A percentile compares a stretch with the other conserved stretches of the same genome.
These are phyloP conservation scores for Pleurotus giganteus DNA, from an alignment of 768 basidiomycete species.

Conservation along the genomic window DNA sequence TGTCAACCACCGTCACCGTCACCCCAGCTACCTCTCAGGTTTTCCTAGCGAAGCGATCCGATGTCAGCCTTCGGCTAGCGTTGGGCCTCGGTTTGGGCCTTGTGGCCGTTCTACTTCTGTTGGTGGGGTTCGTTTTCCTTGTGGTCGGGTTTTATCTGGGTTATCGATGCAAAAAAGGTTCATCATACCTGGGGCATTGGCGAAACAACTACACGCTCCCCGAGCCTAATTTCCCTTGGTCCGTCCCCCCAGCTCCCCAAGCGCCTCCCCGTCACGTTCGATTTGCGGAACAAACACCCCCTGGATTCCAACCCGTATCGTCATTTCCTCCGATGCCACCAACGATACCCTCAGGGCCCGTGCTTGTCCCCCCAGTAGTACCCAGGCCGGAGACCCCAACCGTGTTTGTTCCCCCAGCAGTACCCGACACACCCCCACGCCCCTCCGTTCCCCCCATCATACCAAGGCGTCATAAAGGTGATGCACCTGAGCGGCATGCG, in stretches of 20 bases:
- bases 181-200: background rate
- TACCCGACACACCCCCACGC: too few species aligned
- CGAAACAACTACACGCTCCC: background rate
- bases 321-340: background rate
- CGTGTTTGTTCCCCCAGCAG: too few species aligned
- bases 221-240: background rate
- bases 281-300: background rate
- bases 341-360: background rate
- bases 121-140: background rate
- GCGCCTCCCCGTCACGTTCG: background rate
- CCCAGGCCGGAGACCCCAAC: too few species aligned
- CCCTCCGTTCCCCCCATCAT: too few species aligned
- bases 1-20: background rate
- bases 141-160: background rate
- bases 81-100: background rate
- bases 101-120: background rate
- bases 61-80: background rate
- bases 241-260: background rate
- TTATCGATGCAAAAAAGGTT: background rate
- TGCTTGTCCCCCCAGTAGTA: too few species aligned
- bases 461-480: too few species aligned
- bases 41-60: background rate
- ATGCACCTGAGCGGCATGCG: too few species aligned
- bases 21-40: background rate
- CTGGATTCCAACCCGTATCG: background rate